These are phyloP conservation scores for Agrocybe chaxingu DNA, from an alignment of 768 basidiomycete species.

Conservation along the genomic window DNA sequence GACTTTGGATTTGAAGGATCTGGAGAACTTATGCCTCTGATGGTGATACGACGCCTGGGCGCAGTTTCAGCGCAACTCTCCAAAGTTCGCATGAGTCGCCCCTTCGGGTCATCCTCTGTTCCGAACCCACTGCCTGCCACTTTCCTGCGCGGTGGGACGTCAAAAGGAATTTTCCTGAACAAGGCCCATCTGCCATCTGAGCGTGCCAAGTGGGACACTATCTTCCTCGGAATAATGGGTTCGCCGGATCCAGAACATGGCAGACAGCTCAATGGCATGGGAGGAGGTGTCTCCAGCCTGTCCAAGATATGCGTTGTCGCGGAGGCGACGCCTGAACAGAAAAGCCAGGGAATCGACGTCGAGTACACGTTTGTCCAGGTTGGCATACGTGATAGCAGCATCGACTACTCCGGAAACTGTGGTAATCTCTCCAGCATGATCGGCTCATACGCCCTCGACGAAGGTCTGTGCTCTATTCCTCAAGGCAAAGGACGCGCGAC, in stretches of 20 bases:
- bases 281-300: slow-evolving; percentile 71
- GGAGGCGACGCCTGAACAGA: slow-evolving; percentile 39
- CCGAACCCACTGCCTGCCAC: slow-evolving; percentile 43
- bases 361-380: slow-evolving; percentile 73
- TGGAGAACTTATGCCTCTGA: too few species aligned
- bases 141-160: slow-evolving; percentile 73
- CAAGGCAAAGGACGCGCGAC: slow-evolving; percentile 28
- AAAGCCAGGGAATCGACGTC: slow-evolving; percentile 45
- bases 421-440: slow-evolving; percentile 74
- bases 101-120: not conserved
- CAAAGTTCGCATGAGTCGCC: not conserved
- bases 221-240: slow-evolving; percentile 78
- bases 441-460: slow-evolving; percentile 70
- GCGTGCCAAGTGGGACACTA: slow-evolving; percentile 48
- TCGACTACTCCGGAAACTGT: slow-evolving; percentile 76
- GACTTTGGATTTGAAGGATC: too few species aligned
- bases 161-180: slow-evolving; percentile 71
- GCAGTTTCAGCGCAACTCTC: not conserved
- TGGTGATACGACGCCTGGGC: slow-evolving; percentile 2
- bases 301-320: slow-evolving; percentile 74
- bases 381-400: slow-evolving; percentile 51
- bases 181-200: slow-evolving; percentile 49
- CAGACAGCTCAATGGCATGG: slow-evolving; percentile 79
- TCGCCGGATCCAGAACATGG: slow-evolving; percentile 69
- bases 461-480: slow-evolving; percentile 31